Base-by-base conservation (phyloP, 495 filamentous ascomycete species). In the Hypoxylon subgilvum region DNA sequence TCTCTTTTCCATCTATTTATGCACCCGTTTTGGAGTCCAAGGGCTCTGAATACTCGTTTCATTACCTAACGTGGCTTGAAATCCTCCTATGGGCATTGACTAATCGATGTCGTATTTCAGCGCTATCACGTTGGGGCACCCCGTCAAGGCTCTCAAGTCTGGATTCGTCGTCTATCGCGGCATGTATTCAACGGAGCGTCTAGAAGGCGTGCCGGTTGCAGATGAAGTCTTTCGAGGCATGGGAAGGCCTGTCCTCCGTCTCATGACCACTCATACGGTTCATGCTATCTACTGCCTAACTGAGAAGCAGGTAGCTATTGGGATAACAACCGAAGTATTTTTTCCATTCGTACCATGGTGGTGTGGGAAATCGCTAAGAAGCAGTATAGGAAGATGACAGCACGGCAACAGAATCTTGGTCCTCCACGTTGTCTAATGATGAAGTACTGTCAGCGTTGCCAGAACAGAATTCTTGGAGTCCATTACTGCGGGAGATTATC, bases 401-500 rank as follows among this genome's bases (percentile, higher is more conserved):
- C 9, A 19, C 31, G 1, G 32, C 12, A 4, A 22, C 19, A 35
- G 48, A 60, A 18, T 42, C 41, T 19, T 60, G 48, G 56, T 60
- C 56, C 1, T 41, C 42, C 16, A 53, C 48, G 3, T 41, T 53
- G 22, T 42, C 56, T 6, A 60, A 52, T 10, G 41, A 41, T 12
- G 17, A 6, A n/a, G 35, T 38, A 2, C 9, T 52, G n/a, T 31
- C 47, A 12, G 6, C 32, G 9, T n/a, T 59, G 2, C 47, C 39
- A 12, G 56, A 74, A n/a, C 52, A 74, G 4, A 77, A 85, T 21
- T 82, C 74, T 22, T 89, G 85, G 85, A 82, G 83, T 48, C 81
- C 82, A 8, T 68, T 82, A 19, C 70, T 80, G 61, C 72, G 69
- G 7, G 75, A 76, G 3, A 73, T 83, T 19, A 67, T 85, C 5